phyloP scores from a whole-genome alignment of 1,284 basidiomycete species.

The Irpex sp. region DNA sequence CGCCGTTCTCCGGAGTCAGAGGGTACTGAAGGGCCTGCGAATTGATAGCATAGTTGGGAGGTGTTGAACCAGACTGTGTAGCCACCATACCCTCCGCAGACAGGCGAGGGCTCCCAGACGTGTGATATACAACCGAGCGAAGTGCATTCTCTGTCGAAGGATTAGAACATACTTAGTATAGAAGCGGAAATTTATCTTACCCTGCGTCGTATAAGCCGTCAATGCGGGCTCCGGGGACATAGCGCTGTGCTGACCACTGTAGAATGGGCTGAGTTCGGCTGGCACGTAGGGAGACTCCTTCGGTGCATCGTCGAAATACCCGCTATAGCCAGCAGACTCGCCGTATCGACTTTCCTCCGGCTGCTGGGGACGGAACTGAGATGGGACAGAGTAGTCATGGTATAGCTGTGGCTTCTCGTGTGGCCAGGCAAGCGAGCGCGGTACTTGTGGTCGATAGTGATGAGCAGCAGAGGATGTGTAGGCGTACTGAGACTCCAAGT shows the following conservation, averaged over 20 bases:
- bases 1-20: background rate
- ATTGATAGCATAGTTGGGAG: background rate
- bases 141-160: constrained; percentile 1
- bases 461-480: background rate
- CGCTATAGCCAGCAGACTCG: background rate
- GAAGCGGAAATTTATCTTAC: constrained; percentile 1
- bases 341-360: background rate
- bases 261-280: constrained; percentile 4
- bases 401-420: constrained; percentile 2
- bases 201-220: constrained; percentile 6
- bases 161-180: background rate
- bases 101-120: constrained; percentile 10
- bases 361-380: background rate
- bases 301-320: background rate
- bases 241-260: background rate
- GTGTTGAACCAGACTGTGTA: constrained; percentile 3
- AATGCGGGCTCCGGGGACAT: constrained; percentile 5
- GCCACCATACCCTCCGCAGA: background rate
- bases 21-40: constrained; percentile 6
- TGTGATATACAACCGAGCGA: constrained; percentile 9
- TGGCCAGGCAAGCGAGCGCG: background rate
- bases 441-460: background rate
- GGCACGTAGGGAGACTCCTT: background rate
- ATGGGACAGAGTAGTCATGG: background rate
- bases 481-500: constrained; percentile 2